These are phyloP conservation scores for Catharanthus roseus DNA, from an alignment of 257 asterid genomes.

Conservation along the genomic window DNA sequence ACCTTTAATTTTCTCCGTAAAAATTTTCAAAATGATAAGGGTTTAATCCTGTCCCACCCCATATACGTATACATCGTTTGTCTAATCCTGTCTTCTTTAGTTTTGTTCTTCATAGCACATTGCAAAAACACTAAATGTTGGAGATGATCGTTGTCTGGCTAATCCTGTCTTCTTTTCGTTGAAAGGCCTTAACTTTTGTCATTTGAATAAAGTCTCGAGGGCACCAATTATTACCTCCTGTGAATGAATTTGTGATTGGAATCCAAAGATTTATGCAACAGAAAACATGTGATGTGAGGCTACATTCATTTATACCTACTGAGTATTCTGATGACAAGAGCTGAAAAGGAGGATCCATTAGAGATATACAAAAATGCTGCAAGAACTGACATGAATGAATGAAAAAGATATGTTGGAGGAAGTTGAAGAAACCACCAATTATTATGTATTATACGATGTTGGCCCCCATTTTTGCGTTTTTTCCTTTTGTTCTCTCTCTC, in stretches of 20 bases:
- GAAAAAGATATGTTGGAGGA: slow-evolving; percentile 14
- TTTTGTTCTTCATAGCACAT: too few species aligned
- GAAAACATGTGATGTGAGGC: slow-evolving; percentile 10
- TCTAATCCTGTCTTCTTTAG: too few species aligned
- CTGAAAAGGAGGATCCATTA: slow-evolving; percentile 12
- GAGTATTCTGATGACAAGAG: slow-evolving; percentile 6
- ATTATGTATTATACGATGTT: neutral
- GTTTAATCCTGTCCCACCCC: too few species aligned
- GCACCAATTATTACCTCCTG: neutral
- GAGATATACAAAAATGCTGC: neutral
- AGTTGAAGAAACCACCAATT: slow-evolving; percentile 7
- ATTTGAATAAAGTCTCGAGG: too few species aligned
- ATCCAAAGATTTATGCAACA: neutral
- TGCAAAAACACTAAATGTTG: too few species aligned
- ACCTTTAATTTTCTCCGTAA: too few species aligned
- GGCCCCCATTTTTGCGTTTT: too few species aligned
- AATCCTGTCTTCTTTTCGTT: too few species aligned
- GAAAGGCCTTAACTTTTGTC: too few species aligned
- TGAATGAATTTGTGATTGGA: neutral
- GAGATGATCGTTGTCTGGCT: too few species aligned
- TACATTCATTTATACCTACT: neutral
- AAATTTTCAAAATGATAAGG: too few species aligned
- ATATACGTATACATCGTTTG: too few species aligned
- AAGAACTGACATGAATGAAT: slow-evolving; percentile 12
- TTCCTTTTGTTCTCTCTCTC: slow-evolving; percentile 4